Conservation (phyloP, 148 eudicot species). For the Fagopyrum esculentum region DNA sequence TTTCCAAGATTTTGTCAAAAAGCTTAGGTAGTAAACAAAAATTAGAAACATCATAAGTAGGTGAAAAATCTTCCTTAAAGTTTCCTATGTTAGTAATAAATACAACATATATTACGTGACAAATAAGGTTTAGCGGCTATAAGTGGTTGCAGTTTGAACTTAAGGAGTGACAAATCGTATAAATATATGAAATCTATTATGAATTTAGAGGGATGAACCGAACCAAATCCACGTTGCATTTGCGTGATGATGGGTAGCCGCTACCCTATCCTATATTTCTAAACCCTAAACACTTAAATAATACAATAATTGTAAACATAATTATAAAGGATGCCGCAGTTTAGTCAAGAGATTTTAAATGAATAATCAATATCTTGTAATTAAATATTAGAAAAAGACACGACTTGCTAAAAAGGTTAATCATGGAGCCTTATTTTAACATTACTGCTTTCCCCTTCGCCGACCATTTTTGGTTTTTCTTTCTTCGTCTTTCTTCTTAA, state of each 20-base stretch:
- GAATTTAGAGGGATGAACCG: neutral
- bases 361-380: neutral
- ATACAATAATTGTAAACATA: conserved; percentile 1
- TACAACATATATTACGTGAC: neutral
- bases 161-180: neutral
- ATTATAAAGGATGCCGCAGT: conserved; percentile 1
- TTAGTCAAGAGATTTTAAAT: neutral
- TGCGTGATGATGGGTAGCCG: neutral
- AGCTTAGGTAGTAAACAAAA: no score
- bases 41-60: no score
- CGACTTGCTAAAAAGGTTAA: neutral
- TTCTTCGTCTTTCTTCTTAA: neutral
- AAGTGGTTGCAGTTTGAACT: neutral
- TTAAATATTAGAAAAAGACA: neutral
- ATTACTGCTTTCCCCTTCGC: conserved; percentile 7
- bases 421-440: conserved; percentile 11
- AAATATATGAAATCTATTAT: neutral
- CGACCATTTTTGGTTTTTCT: conserved; percentile 3
- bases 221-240: conserved; percentile 8
- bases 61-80: no score
- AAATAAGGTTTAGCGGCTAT: neutral
- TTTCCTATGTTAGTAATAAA: no score
- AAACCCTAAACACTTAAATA: conserved; percentile 2
- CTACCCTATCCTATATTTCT: neutral
- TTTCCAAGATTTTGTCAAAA: no score